phyloP scores from a whole-genome alignment of 345 rosid genomes.

The Cardiospermum halicacabum region DNA sequence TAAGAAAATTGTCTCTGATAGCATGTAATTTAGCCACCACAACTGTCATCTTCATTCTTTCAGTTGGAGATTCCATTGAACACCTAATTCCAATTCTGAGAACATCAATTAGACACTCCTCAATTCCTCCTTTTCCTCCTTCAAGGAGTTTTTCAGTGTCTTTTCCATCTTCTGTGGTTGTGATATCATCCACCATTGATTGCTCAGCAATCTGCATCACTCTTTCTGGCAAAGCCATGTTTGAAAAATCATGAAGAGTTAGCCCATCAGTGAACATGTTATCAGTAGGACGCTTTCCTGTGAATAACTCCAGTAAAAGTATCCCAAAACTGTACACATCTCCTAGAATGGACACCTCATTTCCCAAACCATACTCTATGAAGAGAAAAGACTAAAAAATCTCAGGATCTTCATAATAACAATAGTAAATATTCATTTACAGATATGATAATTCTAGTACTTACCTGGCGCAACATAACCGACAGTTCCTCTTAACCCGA shows the following conservation, averaged over 20 bases:
- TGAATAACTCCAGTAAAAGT: background rate
- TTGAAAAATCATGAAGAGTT: background rate
- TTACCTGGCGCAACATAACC: conserved; percentile 21
- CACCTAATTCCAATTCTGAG: background rate
- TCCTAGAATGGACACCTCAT: background rate
- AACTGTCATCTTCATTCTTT: background rate
- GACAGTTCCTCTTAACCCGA: conserved; percentile 17
- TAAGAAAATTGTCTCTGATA: background rate
- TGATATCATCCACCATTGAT: too few relatives aligned
- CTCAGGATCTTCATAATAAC: background rate
- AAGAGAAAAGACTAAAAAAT: background rate
- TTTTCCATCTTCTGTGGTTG: too few relatives aligned
- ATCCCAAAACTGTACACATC: conserved; percentile 5
- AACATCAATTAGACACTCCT: background rate
- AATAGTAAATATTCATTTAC: background rate
- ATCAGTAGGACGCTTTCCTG: background rate
- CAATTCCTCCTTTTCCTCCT: background rate
- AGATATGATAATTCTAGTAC: background rate
- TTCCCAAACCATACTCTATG: conserved; percentile 1
- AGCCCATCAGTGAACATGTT: background rate
- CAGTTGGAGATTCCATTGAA: background rate
- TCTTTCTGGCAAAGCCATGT: background rate
- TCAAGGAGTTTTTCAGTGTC: too few relatives aligned
- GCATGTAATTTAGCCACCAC: background rate
- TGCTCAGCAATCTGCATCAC: conserved; percentile 4